Conservation (phyloP, 768 basidiomycete genomes). For the Suillus decipiens region DNA sequence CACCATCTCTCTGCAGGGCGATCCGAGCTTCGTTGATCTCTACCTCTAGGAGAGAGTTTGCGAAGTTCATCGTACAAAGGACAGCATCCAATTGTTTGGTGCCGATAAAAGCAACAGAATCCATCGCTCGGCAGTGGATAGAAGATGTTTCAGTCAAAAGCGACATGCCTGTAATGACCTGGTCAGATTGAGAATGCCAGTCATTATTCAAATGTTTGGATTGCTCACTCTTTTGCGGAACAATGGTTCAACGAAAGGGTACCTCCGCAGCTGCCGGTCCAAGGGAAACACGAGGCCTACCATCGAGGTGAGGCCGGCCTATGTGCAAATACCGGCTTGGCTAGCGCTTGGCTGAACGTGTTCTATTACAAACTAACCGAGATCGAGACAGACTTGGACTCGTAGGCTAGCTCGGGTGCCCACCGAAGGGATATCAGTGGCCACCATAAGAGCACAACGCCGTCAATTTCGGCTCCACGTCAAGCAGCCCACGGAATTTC, state of each 20-base stretch:
- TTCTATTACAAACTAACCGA: background rate
- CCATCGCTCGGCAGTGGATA: background rate
- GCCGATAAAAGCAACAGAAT: background rate
- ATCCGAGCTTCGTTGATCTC: constrained; percentile 5
- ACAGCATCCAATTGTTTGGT: background rate
- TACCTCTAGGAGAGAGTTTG: background rate
- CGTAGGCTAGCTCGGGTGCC: background rate
- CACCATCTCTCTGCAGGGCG: constrained; percentile 1
- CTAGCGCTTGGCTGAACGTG: background rate
- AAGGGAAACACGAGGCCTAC: constrained; percentile 1
- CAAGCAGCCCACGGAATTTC: background rate
- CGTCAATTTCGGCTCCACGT: background rate
- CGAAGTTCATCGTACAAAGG: background rate
- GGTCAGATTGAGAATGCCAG: background rate
- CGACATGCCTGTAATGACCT: background rate
- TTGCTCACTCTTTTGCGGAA: background rate
- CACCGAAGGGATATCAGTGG: background rate
- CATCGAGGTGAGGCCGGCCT: background rate
- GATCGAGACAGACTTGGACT: background rate
- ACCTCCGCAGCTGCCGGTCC: background rate
- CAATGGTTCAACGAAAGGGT: background rate
- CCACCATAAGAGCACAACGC: background rate
- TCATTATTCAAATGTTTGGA: background rate
- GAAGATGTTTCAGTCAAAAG: background rate
- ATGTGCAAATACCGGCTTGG: background rate